phyloP scores from a whole-genome alignment of 2,329 filamentous ascomycete species.

The Blastomyces gilchristii region DNA sequence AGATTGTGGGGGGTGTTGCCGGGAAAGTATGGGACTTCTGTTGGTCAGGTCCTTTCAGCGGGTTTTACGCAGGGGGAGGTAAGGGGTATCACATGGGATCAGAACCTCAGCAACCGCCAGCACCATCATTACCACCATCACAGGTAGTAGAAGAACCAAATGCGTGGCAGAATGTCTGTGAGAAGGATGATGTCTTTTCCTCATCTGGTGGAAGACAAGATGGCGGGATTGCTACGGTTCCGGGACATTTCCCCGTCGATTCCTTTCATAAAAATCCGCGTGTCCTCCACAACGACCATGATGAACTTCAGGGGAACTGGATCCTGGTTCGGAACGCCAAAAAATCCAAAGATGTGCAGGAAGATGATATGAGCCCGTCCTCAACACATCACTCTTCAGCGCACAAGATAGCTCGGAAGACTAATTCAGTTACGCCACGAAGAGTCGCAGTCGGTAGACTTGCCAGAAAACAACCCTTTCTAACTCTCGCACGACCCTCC shows the following conservation, averaged over 20 bases:
- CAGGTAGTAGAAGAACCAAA: constrained; percentile 16
- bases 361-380: constrained; percentile 2
- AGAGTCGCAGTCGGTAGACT: constrained; percentile 7
- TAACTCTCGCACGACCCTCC: constrained; percentile 15
- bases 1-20: constrained; percentile 31
- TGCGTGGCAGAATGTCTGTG: constrained; percentile 23
- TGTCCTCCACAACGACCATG: constrained; percentile 1
- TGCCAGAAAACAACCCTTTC: constrained; percentile 9
- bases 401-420: constrained; percentile 10
- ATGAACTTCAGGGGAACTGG: constrained; percentile 39
- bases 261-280: constrained; percentile 18
- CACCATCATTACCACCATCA: constrained; percentile 8
- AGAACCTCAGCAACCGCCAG: constrained; percentile 20
- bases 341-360: constrained; percentile 12
- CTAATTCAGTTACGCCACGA: constrained; percentile 10
- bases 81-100: constrained; percentile 51
- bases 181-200: constrained; percentile 22
- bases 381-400: constrained; percentile 15
- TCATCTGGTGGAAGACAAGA: constrained; percentile 6
- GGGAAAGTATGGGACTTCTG: constrained; percentile 83
- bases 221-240: constrained; percentile 36
- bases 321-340: constrained; percentile 46
- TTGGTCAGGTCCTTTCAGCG: constrained; percentile 58
- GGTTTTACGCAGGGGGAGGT: constrained; percentile 80
- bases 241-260: constrained; percentile 44